Conservation (phyloP, 176 grass and related monocot species). For the Dendrocalamus sinicus region DNA sequence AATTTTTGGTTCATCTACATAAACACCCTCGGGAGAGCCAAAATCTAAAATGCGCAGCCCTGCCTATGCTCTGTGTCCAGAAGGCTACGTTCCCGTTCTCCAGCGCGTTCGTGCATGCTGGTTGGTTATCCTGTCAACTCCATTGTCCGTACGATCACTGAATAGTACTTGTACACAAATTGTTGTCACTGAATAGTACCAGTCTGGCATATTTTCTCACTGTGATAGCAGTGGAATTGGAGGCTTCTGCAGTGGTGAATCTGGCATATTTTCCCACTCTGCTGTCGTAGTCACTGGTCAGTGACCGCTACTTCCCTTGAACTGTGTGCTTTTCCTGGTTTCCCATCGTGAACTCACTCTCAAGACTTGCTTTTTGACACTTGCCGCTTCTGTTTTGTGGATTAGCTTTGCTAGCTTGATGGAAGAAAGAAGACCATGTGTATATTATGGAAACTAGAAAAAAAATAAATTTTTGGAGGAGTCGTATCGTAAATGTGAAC, state of each 20-base stretch:
- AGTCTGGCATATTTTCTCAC: neutral
- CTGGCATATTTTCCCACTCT: neutral
- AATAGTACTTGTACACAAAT: neutral
- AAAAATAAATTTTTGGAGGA: neutral
- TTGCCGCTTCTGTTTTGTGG: neutral
- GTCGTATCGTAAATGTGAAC: too few relatives aligned
- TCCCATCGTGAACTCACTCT: neutral
- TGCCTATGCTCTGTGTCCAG: too few relatives aligned
- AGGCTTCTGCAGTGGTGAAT: neutral
- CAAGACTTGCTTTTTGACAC: neutral
- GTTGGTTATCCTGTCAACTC: too few relatives aligned
- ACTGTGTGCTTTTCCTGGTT: neutral
- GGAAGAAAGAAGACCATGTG: too few relatives aligned
- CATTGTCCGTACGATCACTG: neutral
- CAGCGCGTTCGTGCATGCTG: neutral
- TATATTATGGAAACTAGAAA: neutral
- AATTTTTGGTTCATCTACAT: accelerated
- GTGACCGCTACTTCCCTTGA: neutral
- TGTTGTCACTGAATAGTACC: neutral
- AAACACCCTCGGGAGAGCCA: too few relatives aligned
- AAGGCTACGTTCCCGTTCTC: neutral
- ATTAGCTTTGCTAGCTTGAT: neutral
- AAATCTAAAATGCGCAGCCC: too few relatives aligned
- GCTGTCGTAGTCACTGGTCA: neutral
- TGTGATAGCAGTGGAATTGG: too few relatives aligned